Percentiles rank a stretch among this genome's conserved stretches.
Evolutionary conservation across 495 filamentous ascomycete species (phyloP).

Genomic region (Aspergillus campestris): DNA sequence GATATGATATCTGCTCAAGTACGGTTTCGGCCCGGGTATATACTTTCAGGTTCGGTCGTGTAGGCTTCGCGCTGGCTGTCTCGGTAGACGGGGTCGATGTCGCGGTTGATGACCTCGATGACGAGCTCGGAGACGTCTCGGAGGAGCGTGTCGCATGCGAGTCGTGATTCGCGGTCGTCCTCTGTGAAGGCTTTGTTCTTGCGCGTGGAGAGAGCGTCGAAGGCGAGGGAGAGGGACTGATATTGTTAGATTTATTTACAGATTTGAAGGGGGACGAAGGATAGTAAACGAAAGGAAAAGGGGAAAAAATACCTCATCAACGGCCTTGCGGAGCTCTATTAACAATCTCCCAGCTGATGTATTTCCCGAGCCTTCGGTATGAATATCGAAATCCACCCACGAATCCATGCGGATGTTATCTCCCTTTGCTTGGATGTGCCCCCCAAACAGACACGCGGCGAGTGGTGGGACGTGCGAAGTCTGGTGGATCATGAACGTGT

Average conservation of each 20-base stretch:
- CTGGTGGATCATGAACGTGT: conserved; percentile 11
- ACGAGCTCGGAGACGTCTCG: background rate
- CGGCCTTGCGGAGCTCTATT: conserved; percentile 35
- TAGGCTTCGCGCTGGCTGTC: background rate
- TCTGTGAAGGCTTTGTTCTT: background rate
- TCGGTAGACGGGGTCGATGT: background rate
- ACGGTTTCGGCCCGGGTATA: too few species aligned
- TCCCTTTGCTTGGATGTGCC: conserved; percentile 21
- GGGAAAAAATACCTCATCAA: conserved; percentile 22
- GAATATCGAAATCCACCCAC: conserved; percentile 39
- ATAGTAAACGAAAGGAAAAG: background rate
- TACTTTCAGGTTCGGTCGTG: background rate
- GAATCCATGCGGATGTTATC: conserved; percentile 36
- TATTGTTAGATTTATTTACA: background rate
- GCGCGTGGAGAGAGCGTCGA: background rate
- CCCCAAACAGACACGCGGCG: conserved; percentile 42
- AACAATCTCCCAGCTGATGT: conserved; percentile 27
- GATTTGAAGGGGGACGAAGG: background rate
- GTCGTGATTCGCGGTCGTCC: background rate
- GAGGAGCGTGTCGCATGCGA: background rate
- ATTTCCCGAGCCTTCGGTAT: conserved; percentile 4
- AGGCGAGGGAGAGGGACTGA: background rate
- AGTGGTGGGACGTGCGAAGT: conserved; percentile 38
- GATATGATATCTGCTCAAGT: too few species aligned
- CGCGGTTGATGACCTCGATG: conserved; percentile 1